These are phyloP conservation scores for Candida qinlingensis DNA, from an alignment of 805 yeast genomes.

Conservation along the genomic window DNA sequence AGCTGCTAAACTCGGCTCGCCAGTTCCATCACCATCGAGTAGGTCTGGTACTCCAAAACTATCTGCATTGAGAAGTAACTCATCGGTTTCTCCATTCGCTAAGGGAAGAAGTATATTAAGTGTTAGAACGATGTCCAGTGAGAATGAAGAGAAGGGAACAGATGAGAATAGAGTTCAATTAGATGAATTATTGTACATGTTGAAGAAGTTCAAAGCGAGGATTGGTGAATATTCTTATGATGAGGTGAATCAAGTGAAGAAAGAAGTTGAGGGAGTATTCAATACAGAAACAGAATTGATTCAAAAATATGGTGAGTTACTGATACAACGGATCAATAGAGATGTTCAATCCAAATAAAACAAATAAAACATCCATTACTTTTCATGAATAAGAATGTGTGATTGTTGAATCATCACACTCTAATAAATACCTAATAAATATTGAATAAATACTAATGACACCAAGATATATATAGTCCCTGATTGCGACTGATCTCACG, in stretches of 20 bases:
- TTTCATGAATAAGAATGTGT: too few species aligned
- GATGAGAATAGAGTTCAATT: conserved; percentile 14
- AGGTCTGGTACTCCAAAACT: conserved; percentile 4
- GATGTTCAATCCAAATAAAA: conserved; percentile 1
- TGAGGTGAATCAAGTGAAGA: conserved; percentile 20
- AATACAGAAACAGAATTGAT: conserved; percentile 26
- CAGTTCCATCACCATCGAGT: conserved; percentile 8
- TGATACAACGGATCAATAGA: conserved; percentile 4
- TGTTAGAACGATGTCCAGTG: conserved; percentile 4
- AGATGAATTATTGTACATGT: conserved; percentile 13
- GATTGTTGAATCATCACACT: not conserved
- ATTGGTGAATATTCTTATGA: conserved; percentile 18
- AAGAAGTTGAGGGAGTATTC: conserved; percentile 19
- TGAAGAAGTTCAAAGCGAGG: conserved; percentile 15
- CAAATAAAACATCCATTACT: too few species aligned
- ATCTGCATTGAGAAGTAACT: conserved; percentile 1
- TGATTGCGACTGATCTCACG: too few species aligned
- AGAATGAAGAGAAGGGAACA: conserved; percentile 3
- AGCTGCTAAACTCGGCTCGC: not conserved
- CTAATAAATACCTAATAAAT: conserved; percentile 9
- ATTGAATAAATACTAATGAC: not conserved
- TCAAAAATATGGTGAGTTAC: conserved; percentile 28
- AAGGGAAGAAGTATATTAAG: conserved; percentile 11
- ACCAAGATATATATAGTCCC: too few species aligned
- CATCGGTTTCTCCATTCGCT: conserved; percentile 2